These are phyloP conservation scores for Syzygium jambos DNA, from an alignment of 345 rosid genomes.

Conservation along the genomic window DNA sequence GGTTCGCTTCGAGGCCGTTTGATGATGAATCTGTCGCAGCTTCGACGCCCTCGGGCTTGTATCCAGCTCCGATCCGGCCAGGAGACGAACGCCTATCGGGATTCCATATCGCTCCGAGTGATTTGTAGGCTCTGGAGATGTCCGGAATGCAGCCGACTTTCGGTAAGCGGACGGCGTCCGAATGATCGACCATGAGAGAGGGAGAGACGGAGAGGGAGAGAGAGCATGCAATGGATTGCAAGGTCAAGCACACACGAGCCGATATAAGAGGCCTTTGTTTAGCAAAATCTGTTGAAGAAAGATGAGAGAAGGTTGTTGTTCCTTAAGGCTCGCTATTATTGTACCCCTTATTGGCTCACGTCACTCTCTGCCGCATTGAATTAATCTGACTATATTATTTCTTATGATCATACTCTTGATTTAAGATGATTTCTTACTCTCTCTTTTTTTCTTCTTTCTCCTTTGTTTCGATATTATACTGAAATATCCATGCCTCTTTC, in stretches of 20 bases:
- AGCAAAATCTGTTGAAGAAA: not conserved
- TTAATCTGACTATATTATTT: no score
- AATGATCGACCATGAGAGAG: constrained; percentile 13
- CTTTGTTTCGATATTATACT: no score
- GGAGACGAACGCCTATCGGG: not conserved
- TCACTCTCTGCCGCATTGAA: no score
- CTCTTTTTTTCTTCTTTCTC: no score
- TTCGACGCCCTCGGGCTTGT: not conserved
- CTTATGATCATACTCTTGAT: no score
- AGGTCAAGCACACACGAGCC: not conserved
- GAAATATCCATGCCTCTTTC: no score
- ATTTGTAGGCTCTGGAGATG: constrained; percentile 2
- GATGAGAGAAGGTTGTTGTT: not conserved
- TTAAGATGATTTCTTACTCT: no score
- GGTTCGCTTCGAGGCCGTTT: not conserved
- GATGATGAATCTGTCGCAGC: not conserved
- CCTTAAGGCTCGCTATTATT: not conserved
- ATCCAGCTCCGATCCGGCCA: not conserved
- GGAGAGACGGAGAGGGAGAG: not conserved
- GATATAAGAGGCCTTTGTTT: not conserved
- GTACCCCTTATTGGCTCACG: no score
- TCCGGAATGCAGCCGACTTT: constrained; percentile 4
- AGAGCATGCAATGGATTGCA: not conserved
- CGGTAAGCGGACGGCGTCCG: not conserved
- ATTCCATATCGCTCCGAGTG: constrained; percentile 5